phyloP scores from a whole-genome alignment of 1,139 yeast genomes.

The Blastobotrys capitulatus region DNA sequence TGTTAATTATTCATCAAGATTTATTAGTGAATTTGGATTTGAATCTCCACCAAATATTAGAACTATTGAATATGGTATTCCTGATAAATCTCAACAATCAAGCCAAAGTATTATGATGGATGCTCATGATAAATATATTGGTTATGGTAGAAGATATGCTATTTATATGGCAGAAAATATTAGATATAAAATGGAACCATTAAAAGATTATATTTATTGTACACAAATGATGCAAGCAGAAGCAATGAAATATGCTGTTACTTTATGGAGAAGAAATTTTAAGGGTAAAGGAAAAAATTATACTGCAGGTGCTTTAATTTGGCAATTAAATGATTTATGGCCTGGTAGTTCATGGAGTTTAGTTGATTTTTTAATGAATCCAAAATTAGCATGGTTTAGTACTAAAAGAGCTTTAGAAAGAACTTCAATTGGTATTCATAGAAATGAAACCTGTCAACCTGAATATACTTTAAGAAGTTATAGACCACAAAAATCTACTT shows the following conservation, averaged over 20 bases:
- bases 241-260: conserved; percentile 40
- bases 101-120: conserved; percentile 40
- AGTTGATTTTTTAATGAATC: conserved; percentile 37
- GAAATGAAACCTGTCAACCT: conserved; percentile 24
- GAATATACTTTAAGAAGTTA: conserved; percentile 15
- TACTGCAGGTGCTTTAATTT: conserved; percentile 41
- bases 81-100: conserved; percentile 33
- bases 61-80: conserved; percentile 34
- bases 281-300: conserved; percentile 31
- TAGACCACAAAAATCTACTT: conserved; percentile 13
- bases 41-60: conserved; percentile 36
- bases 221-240: conserved; percentile 47
- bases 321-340: conserved; percentile 50
- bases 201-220: conserved; percentile 40
- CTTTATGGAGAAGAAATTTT: conserved; percentile 43
- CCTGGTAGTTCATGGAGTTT: conserved; percentile 45
- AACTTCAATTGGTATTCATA: conserved; percentile 33
- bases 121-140: conserved; percentile 40
- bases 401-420: conserved; percentile 39
- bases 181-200: conserved; percentile 29
- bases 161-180: conserved; percentile 40
- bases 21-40: conserved; percentile 47
- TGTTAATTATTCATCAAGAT: conserved; percentile 39
- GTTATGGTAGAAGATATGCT: conserved; percentile 40
- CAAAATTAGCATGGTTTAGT: conserved; percentile 41